phyloP scores from a whole-genome alignment of 106 monocot genomes.

The Posidonia australis region DNA sequence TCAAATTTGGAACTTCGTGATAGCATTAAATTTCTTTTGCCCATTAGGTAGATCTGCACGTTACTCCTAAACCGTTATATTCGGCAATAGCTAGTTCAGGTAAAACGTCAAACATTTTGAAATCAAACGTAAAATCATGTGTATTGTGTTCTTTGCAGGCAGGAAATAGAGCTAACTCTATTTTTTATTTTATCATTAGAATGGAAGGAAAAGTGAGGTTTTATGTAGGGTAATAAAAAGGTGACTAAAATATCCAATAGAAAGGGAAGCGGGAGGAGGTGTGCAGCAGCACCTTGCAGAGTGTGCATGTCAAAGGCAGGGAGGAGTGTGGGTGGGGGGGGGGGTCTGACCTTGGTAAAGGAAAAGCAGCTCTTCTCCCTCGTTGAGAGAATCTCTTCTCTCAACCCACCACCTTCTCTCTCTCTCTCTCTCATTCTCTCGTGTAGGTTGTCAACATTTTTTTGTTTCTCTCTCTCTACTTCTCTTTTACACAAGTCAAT shows the following conservation, averaged over 20 bases:
- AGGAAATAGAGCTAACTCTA: too few species aligned
- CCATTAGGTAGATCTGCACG: too few species aligned
- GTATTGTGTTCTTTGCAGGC: too few species aligned
- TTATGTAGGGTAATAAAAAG: background rate
- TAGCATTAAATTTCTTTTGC: too few species aligned
- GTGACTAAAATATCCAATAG: too few species aligned
- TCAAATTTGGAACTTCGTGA: too few species aligned
- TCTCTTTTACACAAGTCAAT: constrained; percentile 5
- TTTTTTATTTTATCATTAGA: too few species aligned
- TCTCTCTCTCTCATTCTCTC: constrained; percentile 3
- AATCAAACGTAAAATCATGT: too few species aligned
- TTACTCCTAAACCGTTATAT: too few species aligned
- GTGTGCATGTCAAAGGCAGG: background rate
- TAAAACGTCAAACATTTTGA: too few species aligned
- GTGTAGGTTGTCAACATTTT: background rate
- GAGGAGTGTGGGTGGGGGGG: background rate
- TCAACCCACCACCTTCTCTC: constrained; percentile 5
- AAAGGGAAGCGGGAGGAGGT: background rate
- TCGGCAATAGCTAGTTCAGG: too few species aligned
- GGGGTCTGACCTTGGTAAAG: constrained; percentile 27
- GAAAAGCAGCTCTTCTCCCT: constrained; percentile 14
- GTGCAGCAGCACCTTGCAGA: background rate
- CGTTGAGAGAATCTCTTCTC: constrained; percentile 36
- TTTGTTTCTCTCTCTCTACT: background rate
- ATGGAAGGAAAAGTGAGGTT: too few species aligned